Evolutionary conservation across 495 filamentous ascomycete species (phyloP), one percentile per base, ranked within the genome.

Genomic region (Neurospora sp.): DNA sequence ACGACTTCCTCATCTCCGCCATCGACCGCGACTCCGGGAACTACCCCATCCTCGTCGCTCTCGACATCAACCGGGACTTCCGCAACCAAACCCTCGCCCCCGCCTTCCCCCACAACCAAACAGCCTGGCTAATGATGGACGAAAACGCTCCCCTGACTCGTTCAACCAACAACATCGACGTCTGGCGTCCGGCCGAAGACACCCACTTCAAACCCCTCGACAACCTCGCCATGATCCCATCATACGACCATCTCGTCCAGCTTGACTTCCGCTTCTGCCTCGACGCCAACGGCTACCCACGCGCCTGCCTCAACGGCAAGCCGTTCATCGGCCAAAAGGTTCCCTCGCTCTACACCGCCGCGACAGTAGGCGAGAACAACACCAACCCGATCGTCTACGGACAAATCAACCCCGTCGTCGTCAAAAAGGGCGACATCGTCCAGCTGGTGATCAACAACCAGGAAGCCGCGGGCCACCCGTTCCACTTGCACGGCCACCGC

Each of bases 371-470:
- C 7, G 73, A 84, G 1, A 76, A 83, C 37, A 89, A 91, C 72
- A 89, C 86, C 1, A 82, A 96, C 74, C 80, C 89, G 0, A 73
- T 72, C 2, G 84, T 96, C 68, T 97, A 97, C 78, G 93, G 93
- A n/a, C 88, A 89, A 77, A 89, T 91, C 40, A 87, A 92, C 76
- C 82, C 91, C 0, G 86, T 89, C 77, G 80, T 95, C 18, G 82
- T 94, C 7, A 81, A 87, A 0, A 87, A 91, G 69, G 84, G 84
- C 53, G 83, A 94, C 3, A 81, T 93, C 2, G 86, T 97, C 37
- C 90, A 97, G 72, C 90, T 97, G 39, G 83, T 96, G 10, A 73
- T 97, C 38, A 96, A 96, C 84, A 97, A 96, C 79, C 76, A 85
- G 14, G 92, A 96, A 77, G 76, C 81, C 0, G 91, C 90, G 39